A percentile compares a stretch with the other conserved stretches of the same genome.
Evolutionary conservation across 345 rosid species (phyloP).

Genomic region (Citrus trifoliata): DNA sequence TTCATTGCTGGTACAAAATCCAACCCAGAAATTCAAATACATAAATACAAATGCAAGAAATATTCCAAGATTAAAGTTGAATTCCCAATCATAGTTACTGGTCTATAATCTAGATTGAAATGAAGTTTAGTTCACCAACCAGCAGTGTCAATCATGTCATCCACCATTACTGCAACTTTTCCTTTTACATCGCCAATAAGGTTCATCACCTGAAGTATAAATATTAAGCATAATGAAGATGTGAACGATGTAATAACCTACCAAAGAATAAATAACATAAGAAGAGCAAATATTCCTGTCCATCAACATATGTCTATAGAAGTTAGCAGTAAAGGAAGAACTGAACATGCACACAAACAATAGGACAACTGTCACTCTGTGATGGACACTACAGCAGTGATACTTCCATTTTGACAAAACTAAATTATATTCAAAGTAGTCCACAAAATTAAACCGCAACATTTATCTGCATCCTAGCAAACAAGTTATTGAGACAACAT

Average conservation of each 20-base stretch:
- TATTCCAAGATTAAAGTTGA: neutral
- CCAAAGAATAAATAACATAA: neutral
- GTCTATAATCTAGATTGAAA: neutral
- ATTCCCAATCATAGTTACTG: neutral
- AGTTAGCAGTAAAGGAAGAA: neutral
- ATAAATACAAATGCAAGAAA: neutral
- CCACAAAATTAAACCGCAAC: neutral
- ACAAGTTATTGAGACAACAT: neutral
- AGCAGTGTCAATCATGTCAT: slow-evolving; percentile 99
- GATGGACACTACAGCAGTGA: neutral
- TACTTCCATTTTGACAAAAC: neutral
- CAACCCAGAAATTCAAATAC: neutral
- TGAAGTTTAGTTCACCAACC: slow-evolving; percentile 44
- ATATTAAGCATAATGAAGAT: neutral
- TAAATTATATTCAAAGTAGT: neutral
- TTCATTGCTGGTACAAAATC: neutral
- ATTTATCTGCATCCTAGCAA: neutral
- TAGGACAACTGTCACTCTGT: neutral
- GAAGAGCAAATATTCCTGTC: neutral
- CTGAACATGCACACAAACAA: neutral
- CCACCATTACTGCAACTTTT: slow-evolving; percentile 97
- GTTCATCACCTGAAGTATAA: slow-evolving; percentile 78
- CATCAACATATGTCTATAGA: neutral
- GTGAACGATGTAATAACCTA: neutral
- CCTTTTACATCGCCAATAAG: slow-evolving; percentile 96